phyloP scores from a whole-genome alignment of 2,329 filamentous ascomycete species.

The Coleophoma crateriformis region DNA sequence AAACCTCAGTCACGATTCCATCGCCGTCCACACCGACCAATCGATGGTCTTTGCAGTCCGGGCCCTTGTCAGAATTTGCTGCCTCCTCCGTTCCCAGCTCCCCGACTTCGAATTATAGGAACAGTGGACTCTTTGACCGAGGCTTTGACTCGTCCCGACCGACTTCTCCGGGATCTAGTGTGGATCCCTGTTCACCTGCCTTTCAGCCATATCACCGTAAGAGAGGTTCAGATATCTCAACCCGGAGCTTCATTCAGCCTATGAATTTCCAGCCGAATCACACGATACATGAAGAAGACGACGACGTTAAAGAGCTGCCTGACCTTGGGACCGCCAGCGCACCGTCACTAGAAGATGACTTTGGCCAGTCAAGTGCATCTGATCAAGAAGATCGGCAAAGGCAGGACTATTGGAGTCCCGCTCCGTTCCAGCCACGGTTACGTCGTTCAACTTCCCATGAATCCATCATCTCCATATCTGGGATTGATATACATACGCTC shows the following conservation, averaged over 20 bases:
- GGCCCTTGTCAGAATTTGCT: slow-evolving; percentile 56
- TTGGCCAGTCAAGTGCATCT: slow-evolving; percentile 14
- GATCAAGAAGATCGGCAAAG: slow-evolving; percentile 9
- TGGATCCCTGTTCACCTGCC: slow-evolving; percentile 60
- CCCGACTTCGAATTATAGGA: slow-evolving; percentile 67
- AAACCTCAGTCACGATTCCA: slow-evolving; percentile 46
- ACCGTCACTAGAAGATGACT: slow-evolving; percentile 17
- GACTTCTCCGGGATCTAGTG: slow-evolving; percentile 74
- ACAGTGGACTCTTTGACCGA: slow-evolving; percentile 74
- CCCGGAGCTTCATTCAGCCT: slow-evolving; percentile 34
- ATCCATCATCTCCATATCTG: slow-evolving; percentile 79
- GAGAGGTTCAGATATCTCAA: slow-evolving; percentile 48
- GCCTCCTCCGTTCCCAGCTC: slow-evolving; percentile 76
- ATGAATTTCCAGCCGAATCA: slow-evolving; percentile 28
- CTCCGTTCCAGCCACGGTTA: slow-evolving; percentile 38
- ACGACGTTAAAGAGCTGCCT: slow-evolving; percentile 21
- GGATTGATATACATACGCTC: slow-evolving; percentile 84
- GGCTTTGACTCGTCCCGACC: slow-evolving; percentile 67
- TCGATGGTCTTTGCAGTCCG: slow-evolving; percentile 61
- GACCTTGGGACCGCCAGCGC: slow-evolving; percentile 14
- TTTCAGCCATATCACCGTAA: slow-evolving; percentile 49
- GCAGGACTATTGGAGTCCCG: slow-evolving; percentile 17
- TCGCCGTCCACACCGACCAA: slow-evolving; percentile 38
- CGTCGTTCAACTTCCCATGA: slow-evolving; percentile 75
- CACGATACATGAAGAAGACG: slow-evolving; percentile 28